Evolutionary conservation across 805 yeast species (phyloP).

Genomic region (Monosporozyma aquatica): DNA sequence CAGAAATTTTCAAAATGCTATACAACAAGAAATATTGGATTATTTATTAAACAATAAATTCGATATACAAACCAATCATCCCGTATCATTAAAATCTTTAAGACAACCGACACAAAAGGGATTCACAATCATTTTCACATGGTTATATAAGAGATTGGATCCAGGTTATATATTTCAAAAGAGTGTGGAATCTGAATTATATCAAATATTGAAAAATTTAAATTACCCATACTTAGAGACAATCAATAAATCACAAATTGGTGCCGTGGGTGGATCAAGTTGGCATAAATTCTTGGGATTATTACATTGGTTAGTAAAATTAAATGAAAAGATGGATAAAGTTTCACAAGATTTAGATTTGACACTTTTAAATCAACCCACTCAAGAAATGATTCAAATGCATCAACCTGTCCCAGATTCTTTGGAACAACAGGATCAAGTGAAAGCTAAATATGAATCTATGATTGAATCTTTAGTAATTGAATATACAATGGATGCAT

Average conservation of each 20-base stretch:
- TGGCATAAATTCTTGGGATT: conserved; percentile 82
- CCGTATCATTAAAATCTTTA: conserved; percentile 55
- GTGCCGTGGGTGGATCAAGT: conserved; percentile 84
- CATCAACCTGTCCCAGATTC: conserved; percentile 12
- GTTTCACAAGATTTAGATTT: conserved; percentile 16
- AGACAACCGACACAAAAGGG: conserved; percentile 81
- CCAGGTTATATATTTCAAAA: conserved; percentile 65
- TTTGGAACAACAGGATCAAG: conserved; percentile 26
- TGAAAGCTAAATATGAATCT: conserved; percentile 30
- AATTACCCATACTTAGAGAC: conserved; percentile 75
- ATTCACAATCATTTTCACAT: conserved; percentile 68
- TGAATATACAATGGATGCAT: conserved; percentile 56
- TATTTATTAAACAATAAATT: conserved; percentile 56
- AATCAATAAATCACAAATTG: conserved; percentile 73
- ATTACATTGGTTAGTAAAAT: conserved; percentile 70
- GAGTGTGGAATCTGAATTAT: conserved; percentile 69
- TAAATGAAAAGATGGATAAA: conserved; percentile 38
- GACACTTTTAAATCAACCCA: conserved; percentile 19
- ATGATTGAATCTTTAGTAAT: conserved; percentile 40
- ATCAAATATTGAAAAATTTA: conserved; percentile 50
- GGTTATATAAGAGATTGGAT: conserved; percentile 67
- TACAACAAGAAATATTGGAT: conserved; percentile 60
- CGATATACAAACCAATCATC: conserved; percentile 66
- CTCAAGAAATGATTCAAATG: conserved; percentile 25
- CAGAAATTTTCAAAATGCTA: conserved; percentile 50